Base-by-base conservation (phyloP, 1,139 yeast genomes). In the Hansenula lynferdii region DNA sequence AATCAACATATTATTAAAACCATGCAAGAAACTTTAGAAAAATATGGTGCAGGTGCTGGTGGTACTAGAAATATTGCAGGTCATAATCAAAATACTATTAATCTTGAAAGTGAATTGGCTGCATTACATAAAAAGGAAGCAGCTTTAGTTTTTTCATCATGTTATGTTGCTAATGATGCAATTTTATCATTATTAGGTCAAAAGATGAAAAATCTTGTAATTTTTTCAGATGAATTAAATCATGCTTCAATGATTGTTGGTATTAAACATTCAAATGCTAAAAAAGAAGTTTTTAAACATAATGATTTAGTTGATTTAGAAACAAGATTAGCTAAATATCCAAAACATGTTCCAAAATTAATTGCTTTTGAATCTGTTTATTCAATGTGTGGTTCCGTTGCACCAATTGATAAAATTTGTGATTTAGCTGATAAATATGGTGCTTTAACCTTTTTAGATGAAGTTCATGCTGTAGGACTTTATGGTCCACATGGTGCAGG, bases 401-500 rank as follows among this genome's bases (percentile, higher is more conserved):
- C 96, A 21, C 97, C 97, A 36, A 92, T 92, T 56, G 87, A 85
- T 57, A 80, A 77, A 49, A 89, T 94, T 50, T 92, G 97, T 62
- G 96, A 89, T 56, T 72, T 92, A 58, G 99, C 99, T 35, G 96
- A 90, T 42, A 89, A 92, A 65, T 92, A 94, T 61, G 97, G 97
- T 45, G 97, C 97, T 31, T 67, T 92, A 54, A 92, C 99, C 32
- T 92, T 92, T 64, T 72, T 94, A 60, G 99, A 92, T 62, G 99
- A 92, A 65, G 99, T 92, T 34, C 99, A 92, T 59, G 97, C 98
- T 31, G 97, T 94, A 38, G 99, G 99, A 41, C 78, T 92, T 84
- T 92, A 92, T 61, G 98, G 98, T 56, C 97, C 98, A 44, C 96
- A 86, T 57, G 99, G 99, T 57, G 98, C 96, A 31, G 99, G 99